A percentile compares a stretch with the other conserved stretches of the same genome.
Evolutionary conservation across 306 rosid genomes (phyloP).

Genomic region (Myrica gale): DNA sequence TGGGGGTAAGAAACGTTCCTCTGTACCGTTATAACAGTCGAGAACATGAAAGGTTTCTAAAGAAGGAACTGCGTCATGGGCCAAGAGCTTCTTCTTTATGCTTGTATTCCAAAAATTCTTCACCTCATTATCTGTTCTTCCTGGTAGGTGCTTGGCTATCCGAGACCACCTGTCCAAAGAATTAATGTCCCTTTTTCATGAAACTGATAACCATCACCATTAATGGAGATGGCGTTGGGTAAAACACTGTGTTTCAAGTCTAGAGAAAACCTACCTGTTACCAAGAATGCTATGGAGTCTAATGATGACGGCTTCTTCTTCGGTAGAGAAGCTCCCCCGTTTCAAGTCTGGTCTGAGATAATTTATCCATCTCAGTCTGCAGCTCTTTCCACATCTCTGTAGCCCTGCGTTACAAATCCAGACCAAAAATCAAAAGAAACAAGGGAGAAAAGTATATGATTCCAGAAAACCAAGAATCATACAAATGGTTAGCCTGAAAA

Average conservation of each 20-base stretch:
- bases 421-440: background rate
- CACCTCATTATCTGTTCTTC: conserved; percentile 99
- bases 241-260: too few relatives aligned
- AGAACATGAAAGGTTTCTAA: conserved; percentile 52
- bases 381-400: conserved; percentile 95
- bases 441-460: background rate
- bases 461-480: background rate
- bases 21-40: conserved; percentile 36
- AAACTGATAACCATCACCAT: conserved; percentile 23
- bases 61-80: conserved; percentile 52
- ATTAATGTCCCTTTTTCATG: conserved; percentile 1
- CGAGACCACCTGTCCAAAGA: conserved; percentile 77
- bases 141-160: conserved; percentile 94
- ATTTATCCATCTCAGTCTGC: conserved; percentile 94
- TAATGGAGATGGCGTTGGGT: too few relatives aligned
- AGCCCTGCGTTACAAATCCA: conserved; percentile 42
- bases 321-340: conserved; percentile 88
- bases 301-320: conserved; percentile 86
- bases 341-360: conserved; percentile 93
- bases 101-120: conserved; percentile 97
- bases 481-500: background rate
- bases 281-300: conserved; percentile 91
- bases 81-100: conserved; percentile 81
- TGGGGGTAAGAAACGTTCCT: conserved; percentile 52
- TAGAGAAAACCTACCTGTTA: conserved; percentile 50